phyloP scores from a whole-genome alignment of 73 alveolate genomes.

The Paramecium primaurelia region DNA sequence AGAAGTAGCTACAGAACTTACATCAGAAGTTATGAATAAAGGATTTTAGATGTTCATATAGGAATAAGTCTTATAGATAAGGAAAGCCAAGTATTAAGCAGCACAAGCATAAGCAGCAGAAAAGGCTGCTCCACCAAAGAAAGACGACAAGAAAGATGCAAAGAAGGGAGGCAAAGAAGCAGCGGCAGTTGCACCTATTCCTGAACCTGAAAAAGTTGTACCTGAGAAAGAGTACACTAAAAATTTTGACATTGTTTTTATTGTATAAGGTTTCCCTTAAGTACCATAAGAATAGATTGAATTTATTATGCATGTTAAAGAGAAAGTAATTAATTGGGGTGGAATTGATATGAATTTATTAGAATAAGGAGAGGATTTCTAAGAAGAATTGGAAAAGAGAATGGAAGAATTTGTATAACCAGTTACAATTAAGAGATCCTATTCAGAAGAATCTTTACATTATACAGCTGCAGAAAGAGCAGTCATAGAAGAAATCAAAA shows the following conservation, averaged over 20 bases:
- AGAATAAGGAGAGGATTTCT: conserved; percentile 40
- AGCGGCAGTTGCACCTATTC: conserved; percentile 32
- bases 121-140: conserved; percentile 35
- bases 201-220: conserved; percentile 28
- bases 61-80: conserved; percentile 21
- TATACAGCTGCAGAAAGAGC: background rate
- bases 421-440: background rate
- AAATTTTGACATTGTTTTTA: conserved; percentile 40
- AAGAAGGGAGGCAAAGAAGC: conserved; percentile 50
- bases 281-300: conserved; percentile 42
- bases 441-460: conserved; percentile 47
- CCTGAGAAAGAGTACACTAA: conserved; percentile 61
- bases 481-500: conserved; percentile 13
- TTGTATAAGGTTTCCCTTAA: conserved; percentile 42
- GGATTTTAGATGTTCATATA: conserved; percentile 44
- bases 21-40: conserved; percentile 47
- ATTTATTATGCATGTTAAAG: conserved; percentile 31
- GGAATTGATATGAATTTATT: conserved; percentile 53
- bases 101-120: conserved; percentile 5
- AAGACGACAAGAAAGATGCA: conserved; percentile 57
- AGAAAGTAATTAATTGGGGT: conserved; percentile 52
- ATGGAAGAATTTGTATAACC: conserved; percentile 39
- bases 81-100: conserved; percentile 31
- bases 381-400: conserved; percentile 53
- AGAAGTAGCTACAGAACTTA: conserved; percentile 49